A percentile compares a stretch with the other conserved stretches of the same genome.
These are phyloP conservation scores for Rhodosporidiobolus sp. DNA, from an alignment of 768 basidiomycete species.

Conservation along the genomic window DNA sequence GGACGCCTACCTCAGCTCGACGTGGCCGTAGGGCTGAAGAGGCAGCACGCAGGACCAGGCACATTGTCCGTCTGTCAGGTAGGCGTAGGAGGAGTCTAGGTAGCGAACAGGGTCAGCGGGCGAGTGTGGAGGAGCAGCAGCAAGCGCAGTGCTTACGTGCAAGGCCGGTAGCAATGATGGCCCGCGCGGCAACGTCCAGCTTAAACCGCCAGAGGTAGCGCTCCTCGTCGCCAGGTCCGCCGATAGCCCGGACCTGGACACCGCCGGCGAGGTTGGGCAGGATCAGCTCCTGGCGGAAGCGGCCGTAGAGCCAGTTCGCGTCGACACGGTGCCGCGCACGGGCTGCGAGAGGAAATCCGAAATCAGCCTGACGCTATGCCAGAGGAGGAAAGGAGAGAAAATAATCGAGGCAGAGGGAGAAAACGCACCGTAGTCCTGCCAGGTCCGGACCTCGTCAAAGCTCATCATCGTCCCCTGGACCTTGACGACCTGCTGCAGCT, in stretches of 20 bases:
- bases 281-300: background rate
- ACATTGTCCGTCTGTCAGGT: background rate
- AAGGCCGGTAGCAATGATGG: constrained; percentile 14
- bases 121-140: background rate
- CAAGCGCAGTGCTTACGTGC: background rate
- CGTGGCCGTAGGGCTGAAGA: background rate
- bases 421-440: constrained; percentile 5
- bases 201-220: constrained; percentile 27
- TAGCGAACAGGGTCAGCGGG: background rate
- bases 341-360: background rate
- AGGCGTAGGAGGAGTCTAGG: constrained; percentile 7
- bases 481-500: constrained; percentile 1
- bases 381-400: background rate
- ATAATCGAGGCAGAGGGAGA: too few relatives aligned
- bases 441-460: background rate
- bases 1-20: constrained; percentile 11
- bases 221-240: too few relatives aligned
- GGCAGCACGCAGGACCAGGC: background rate
- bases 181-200: background rate
- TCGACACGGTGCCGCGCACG: background rate
- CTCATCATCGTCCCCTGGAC: background rate
- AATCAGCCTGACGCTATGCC: background rate
- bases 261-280: background rate
- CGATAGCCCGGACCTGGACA: too few relatives aligned
- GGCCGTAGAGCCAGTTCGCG: constrained; percentile 15